phyloP scores from a whole-genome alignment of 2,329 filamentous ascomycete genomes.

The Cercospora brassicicola region DNA sequence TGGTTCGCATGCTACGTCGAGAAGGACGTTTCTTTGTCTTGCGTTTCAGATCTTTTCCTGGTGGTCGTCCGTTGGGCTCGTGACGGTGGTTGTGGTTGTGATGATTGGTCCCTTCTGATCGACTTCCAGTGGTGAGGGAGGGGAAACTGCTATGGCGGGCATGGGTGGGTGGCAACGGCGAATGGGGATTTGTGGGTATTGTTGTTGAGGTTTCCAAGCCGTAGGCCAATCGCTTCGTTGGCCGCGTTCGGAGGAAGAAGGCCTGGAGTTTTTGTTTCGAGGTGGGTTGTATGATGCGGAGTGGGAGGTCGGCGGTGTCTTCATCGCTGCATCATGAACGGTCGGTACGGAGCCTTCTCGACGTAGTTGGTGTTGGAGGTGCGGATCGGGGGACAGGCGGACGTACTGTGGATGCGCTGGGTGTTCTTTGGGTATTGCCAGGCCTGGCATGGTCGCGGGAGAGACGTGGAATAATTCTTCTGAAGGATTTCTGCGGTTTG shows the following conservation, averaged over 20 bases:
- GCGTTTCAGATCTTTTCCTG: neutral
- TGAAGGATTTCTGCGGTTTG: neutral
- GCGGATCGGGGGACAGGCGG: neutral
- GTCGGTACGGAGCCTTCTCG: conserved; percentile 2
- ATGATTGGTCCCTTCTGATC: neutral
- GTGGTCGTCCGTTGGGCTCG: neutral
- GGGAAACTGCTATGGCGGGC: neutral
- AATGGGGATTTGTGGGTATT: neutral
- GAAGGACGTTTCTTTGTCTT: neutral
- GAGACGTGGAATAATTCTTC: conserved; percentile 4
- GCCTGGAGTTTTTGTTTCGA: neutral
- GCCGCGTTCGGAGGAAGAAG: neutral
- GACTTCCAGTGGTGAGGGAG: neutral
- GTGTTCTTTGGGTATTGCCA: conserved; percentile 6
- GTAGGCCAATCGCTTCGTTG: conserved; percentile 6
- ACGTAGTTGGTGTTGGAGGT: neutral
- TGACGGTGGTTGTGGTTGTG: neutral
- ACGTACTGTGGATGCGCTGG: conserved; percentile 15
- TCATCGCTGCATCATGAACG: neutral
- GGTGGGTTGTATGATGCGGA: neutral
- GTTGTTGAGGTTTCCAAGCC: conserved; percentile 3
- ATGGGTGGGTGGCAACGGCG: neutral
- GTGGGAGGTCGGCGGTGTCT: neutral
- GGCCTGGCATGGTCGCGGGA: conserved; percentile 4
- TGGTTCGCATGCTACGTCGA: neutral